Evolutionary conservation across 2,329 filamentous ascomycete species (phyloP).

Genomic region (Sphaerulina musiva): DNA sequence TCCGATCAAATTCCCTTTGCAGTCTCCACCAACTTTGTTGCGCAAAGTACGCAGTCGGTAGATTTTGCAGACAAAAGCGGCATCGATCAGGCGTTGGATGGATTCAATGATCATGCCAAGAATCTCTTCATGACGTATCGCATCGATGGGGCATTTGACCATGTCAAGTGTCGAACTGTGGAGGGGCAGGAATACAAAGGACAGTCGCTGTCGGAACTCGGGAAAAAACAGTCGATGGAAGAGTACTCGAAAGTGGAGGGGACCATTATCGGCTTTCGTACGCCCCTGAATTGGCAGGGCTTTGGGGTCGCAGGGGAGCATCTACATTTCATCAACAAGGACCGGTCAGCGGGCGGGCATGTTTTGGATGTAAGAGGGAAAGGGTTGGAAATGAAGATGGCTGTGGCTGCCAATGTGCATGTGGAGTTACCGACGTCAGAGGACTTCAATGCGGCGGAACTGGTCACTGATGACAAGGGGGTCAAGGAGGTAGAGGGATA

Average conservation of each 20-base stretch:
- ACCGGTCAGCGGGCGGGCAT: conserved; percentile 37
- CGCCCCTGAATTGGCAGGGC: conserved; percentile 37
- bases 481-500: conserved; percentile 36
- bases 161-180: conserved; percentile 32
- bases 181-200: conserved; percentile 30
- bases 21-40: conserved; percentile 30
- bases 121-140: conserved; percentile 34
- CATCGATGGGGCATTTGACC: conserved; percentile 28
- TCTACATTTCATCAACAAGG: conserved; percentile 38
- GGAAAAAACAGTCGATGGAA: conserved; percentile 38
- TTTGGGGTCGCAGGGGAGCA: conserved; percentile 40
- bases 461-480: conserved; percentile 33
- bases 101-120: conserved; percentile 26
- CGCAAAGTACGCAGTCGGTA: conserved; percentile 25
- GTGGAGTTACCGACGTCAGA: conserved; percentile 37
- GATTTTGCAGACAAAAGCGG: conserved; percentile 24
- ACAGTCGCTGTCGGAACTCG: conserved; percentile 33
- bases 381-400: conserved; percentile 34
- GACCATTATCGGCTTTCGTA: conserved; percentile 40
- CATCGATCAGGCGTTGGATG: conserved; percentile 25
- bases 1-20: conserved; percentile 39
- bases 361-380: conserved; percentile 35
- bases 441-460: conserved; percentile 35
- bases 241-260: conserved; percentile 35
- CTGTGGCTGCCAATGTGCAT: conserved; percentile 35